These are phyloP conservation scores for Phaeosphaeriaceae sp. DNA, from an alignment of 2,329 filamentous ascomycete genomes.

Conservation along the genomic window DNA sequence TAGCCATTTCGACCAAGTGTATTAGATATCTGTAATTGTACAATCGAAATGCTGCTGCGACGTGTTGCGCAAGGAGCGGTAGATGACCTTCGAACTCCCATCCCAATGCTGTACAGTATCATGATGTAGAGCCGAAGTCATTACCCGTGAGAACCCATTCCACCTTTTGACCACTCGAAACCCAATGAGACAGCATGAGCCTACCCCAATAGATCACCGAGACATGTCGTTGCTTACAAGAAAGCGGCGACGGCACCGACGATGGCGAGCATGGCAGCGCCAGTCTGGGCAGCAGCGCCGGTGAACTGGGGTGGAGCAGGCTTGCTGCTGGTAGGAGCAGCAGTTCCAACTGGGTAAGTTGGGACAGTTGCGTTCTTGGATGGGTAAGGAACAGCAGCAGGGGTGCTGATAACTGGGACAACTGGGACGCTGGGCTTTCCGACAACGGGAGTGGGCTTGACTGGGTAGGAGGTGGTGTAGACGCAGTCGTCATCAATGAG, in stretches of 20 bases:
- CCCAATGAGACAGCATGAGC: conserved; percentile 7
- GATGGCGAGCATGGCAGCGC: conserved; percentile 60
- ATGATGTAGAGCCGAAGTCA: conserved; percentile 41
- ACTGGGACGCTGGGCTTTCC: conserved; percentile 27
- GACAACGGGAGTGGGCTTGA: conserved; percentile 21
- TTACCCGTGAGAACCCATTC: conserved; percentile 39
- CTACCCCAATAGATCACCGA: conserved; percentile 17
- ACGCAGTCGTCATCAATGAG: conserved; percentile 36
- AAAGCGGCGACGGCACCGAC: conserved; percentile 56
- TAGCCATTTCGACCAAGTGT: conserved; percentile 41
- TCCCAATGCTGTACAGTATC: conserved; percentile 44
- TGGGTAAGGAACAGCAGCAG: conserved; percentile 20
- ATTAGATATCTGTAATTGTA: conserved; percentile 42
- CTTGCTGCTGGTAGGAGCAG: conserved; percentile 38
- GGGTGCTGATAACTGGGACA: conserved; percentile 22
- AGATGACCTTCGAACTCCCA: conserved; percentile 36
- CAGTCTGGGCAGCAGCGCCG: conserved; percentile 59
- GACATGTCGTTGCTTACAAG: conserved; percentile 41
- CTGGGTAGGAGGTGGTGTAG: conserved; percentile 27
- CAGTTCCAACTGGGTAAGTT: conserved; percentile 29
- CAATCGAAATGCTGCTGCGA: conserved; percentile 45
- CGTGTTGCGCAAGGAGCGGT: conserved; percentile 31
- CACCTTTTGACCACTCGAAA: conserved; percentile 20
- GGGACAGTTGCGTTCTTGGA: conserved; percentile 31
- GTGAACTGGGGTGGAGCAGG: conserved; percentile 50